Conservation (phyloP, 768 basidiomycete genomes). For the Agaricus blazei region DNA sequence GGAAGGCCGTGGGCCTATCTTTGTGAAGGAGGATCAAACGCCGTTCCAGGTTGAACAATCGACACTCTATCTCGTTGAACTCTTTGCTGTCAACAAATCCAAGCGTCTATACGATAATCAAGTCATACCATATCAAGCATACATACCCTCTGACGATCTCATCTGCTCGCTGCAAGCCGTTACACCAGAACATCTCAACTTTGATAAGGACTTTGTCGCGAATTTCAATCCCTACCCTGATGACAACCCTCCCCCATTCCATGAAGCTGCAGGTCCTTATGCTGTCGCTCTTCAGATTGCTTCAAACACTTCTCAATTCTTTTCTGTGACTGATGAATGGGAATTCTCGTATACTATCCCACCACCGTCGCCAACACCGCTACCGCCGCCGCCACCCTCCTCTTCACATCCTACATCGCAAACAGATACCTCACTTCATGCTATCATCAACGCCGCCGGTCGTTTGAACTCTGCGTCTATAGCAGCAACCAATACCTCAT, state of each 20-base stretch:
- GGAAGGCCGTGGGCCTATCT: slow-evolving; percentile 18
- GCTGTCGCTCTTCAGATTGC: slow-evolving; percentile 72
- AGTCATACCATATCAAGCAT: slow-evolving; percentile 73
- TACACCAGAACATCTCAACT: slow-evolving; percentile 38
- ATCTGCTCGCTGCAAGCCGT: slow-evolving; percentile 43
- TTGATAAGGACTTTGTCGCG: slow-evolving; percentile 32
- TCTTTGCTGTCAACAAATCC: slow-evolving; percentile 52
- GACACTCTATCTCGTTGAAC: slow-evolving; percentile 60
- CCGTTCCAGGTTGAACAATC: slow-evolving; percentile 61
- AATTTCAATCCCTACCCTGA: slow-evolving; percentile 49
- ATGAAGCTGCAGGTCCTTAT: slow-evolving; percentile 55
- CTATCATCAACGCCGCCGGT: slow-evolving; percentile 42
- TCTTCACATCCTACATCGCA: slow-evolving; percentile 12
- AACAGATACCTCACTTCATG: slow-evolving; percentile 29
- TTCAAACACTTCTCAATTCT: slow-evolving; percentile 53
- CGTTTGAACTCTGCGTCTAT: slow-evolving; percentile 31
- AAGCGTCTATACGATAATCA: slow-evolving; percentile 47
- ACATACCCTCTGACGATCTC: slow-evolving; percentile 48
- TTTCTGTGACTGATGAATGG: slow-evolving; percentile 74
- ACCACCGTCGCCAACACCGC: slow-evolving; percentile 10
- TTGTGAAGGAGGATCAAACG: slow-evolving; percentile 17
- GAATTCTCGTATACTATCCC: slow-evolving; percentile 49
- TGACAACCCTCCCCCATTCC: slow-evolving; percentile 30
- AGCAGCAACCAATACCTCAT: not conserved
- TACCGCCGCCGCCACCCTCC: not conserved